These are phyloP conservation scores for Sodiomyces alkalinus DNA, from an alignment of 2,329 filamentous ascomycete genomes.

Conservation along the genomic window DNA sequence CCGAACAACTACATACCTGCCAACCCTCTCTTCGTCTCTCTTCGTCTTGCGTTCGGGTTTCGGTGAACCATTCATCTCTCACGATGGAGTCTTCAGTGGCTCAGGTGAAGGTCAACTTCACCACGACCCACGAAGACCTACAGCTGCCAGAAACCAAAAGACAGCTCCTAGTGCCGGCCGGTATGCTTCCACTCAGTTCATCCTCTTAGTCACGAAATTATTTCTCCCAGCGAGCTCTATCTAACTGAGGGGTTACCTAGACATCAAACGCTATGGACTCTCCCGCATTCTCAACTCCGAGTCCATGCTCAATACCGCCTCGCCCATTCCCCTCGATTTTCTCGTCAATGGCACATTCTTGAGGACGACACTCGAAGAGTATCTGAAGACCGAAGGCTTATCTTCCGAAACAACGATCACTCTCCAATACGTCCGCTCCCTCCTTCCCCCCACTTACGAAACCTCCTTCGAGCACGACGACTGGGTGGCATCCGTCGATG, in stretches of 20 bases:
- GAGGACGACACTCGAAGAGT: slow-evolving; percentile 78
- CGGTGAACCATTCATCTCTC: too few species aligned
- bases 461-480: slow-evolving; percentile 95
- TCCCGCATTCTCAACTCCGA: slow-evolving; percentile 58
- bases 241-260: slow-evolving; percentile 24
- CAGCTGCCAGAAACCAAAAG: slow-evolving; percentile 46
- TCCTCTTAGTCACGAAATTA: too few species aligned
- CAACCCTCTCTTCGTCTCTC: too few species aligned
- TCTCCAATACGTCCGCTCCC: slow-evolving; percentile 83
- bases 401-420: slow-evolving; percentile 77
- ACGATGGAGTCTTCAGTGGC: slow-evolving; percentile 24
- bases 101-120: slow-evolving; percentile 55
- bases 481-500: slow-evolving; percentile 82
- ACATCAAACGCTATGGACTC: slow-evolving; percentile 55
- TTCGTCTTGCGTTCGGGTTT: too few species aligned
- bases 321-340: slow-evolving; percentile 77
- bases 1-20: neutral
- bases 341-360: slow-evolving; percentile 89
- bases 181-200: slow-evolving; percentile 17
- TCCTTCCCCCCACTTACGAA: slow-evolving; percentile 78
- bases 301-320: slow-evolving; percentile 50
- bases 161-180: slow-evolving; percentile 46
- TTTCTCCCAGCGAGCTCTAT: neutral
- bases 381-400: slow-evolving; percentile 71
- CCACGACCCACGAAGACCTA: slow-evolving; percentile 45